phyloP scores from a whole-genome alignment of 371 early-diverging fungal genomes.

The Mucor velutinosus region DNA sequence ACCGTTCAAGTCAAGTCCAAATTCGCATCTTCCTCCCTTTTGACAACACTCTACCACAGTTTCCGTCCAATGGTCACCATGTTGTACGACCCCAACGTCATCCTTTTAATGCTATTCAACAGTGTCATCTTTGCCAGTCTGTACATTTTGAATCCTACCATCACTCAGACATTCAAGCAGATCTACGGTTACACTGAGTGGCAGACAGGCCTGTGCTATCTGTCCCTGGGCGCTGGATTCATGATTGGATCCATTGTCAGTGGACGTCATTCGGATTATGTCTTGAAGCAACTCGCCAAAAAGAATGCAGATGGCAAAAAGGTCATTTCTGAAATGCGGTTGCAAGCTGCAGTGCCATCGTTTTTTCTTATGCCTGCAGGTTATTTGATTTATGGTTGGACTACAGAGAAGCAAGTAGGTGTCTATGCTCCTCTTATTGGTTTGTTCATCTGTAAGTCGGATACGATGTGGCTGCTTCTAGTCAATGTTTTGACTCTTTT shows the following conservation, averaged over 20 bases:
- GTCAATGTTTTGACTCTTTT: neutral
- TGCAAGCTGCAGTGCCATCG: conserved; percentile 48
- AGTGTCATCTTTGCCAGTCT: conserved; percentile 35
- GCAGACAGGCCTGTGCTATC: conserved; percentile 49
- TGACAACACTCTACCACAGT: neutral
- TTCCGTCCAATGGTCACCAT: conserved; percentile 31
- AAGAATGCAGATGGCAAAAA: conserved; percentile 1
- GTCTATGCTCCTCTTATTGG: conserved; percentile 54
- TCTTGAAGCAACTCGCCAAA: conserved; percentile 33
- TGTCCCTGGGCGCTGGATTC: conserved; percentile 50
- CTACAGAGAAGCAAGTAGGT: conserved; percentile 34
- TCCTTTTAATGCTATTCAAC: conserved; percentile 26
- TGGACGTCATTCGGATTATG: conserved; percentile 54
- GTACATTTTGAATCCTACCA: conserved; percentile 40
- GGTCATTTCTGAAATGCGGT: conserved; percentile 44
- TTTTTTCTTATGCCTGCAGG: conserved; percentile 56
- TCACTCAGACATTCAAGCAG: conserved; percentile 40
- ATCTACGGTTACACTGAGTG: conserved; percentile 42
- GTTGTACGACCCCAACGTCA: conserved; percentile 27
- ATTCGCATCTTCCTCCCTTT: neutral
- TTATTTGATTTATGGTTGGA: conserved; percentile 59
- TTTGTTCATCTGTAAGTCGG: conserved; percentile 50
- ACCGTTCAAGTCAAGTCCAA: neutral
- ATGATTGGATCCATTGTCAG: conserved; percentile 53
- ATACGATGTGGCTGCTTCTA: neutral